Percentiles rank a stretch among this genome's conserved stretches.
Conservation (phyloP, 805 yeast genomes). For the Diddensiella caesifluorescens region DNA sequence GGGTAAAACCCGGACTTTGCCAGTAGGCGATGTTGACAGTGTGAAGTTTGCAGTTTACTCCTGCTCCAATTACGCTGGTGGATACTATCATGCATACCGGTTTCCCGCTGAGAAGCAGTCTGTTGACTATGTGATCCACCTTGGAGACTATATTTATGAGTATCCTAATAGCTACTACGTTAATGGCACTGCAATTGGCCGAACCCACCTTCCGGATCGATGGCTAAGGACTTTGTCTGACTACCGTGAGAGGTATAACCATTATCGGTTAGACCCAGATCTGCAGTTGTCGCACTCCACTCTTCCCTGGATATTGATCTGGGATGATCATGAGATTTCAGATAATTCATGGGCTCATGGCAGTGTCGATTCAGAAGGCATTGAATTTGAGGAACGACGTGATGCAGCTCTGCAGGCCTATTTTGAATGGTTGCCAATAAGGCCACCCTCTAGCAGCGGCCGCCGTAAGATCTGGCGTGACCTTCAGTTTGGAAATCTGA, state of each 20-base stretch:
- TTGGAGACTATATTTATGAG: constrained; percentile 7
- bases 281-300: constrained; percentile 3
- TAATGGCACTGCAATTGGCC: constrained; percentile 4
- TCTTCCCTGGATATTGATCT: constrained; percentile 5
- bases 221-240: constrained; percentile 1
- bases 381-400: constrained; percentile 6
- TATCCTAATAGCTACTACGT: constrained; percentile 5
- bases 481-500: too few species aligned
- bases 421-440: constrained; percentile 9
- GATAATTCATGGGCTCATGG: constrained; percentile 9
- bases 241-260: constrained; percentile 3
- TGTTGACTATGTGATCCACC: constrained; percentile 5
- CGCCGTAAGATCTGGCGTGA: constrained; percentile 5
- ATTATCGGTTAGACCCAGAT: constrained; percentile 4
- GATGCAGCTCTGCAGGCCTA: constrained; percentile 4
- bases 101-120: constrained; percentile 3
- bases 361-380: constrained; percentile 4
- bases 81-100: constrained; percentile 8
- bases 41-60: constrained; percentile 6
- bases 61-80: constrained; percentile 8
- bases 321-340: constrained; percentile 10
- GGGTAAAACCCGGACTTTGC: constrained; percentile 1
- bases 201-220: constrained; percentile 3
- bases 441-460: background rate
- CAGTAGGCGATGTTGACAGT: background rate